Conservation (phyloP, 2,329 filamentous ascomycete species). For the Fusarium praegraminearum region DNA sequence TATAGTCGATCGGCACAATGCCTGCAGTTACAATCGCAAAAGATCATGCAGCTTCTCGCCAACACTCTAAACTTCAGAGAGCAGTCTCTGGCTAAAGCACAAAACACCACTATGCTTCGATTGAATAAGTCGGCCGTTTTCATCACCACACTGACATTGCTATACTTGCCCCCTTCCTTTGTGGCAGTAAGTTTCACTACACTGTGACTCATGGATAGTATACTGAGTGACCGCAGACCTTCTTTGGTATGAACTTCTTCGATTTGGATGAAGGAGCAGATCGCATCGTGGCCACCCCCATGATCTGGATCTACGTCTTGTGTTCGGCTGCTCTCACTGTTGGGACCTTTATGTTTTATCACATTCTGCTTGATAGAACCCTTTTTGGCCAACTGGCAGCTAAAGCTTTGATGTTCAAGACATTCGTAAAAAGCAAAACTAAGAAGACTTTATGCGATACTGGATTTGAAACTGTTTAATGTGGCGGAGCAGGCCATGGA, state of each 20-base stretch:
- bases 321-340: not conserved
- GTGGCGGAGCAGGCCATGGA: too few species aligned
- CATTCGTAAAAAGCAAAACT: too few species aligned
- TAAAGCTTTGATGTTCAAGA: too few species aligned
- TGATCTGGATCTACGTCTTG: not conserved
- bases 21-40: too few species aligned
- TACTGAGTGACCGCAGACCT: not conserved
- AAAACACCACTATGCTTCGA: too few species aligned
- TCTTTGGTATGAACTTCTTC: not conserved
- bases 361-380: not conserved
- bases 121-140: not conserved
- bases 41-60: too few species aligned
- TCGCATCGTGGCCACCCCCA: not conserved
- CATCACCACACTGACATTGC: not conserved
- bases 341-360: not conserved
- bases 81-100: too few species aligned
- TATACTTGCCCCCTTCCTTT: not conserved
- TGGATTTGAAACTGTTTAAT: too few species aligned
- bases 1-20: too few species aligned
- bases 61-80: too few species aligned
- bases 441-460: too few species aligned
- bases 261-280: not conserved
- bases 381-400: not conserved
- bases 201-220: accelerated
- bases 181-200: not conserved